Percentiles rank a stretch among this genome's conserved stretches.
phyloP scores from a whole-genome alignment of 192 early-diverging fungal genomes.

The Gonapodya prolifera region DNA sequence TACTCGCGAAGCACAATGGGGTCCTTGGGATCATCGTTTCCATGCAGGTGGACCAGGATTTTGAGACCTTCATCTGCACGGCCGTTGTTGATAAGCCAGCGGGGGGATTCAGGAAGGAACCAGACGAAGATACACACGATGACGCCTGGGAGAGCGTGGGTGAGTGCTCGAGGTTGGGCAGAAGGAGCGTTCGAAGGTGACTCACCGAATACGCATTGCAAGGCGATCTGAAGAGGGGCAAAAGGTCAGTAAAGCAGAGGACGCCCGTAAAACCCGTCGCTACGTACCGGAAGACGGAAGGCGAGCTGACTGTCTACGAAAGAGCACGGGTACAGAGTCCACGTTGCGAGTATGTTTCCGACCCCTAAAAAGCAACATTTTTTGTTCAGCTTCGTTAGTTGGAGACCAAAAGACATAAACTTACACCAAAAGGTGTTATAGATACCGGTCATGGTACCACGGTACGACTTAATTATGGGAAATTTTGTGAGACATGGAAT shows the following conservation, averaged over 20 bases:
- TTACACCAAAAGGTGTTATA: constrained; percentile 29
- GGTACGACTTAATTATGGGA: constrained; percentile 8
- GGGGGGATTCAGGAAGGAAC: constrained; percentile 56
- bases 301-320: too few relatives aligned
- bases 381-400: constrained; percentile 10
- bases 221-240: constrained; percentile 45
- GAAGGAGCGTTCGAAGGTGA: constrained; percentile 9
- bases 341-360: too few relatives aligned
- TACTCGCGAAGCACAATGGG: constrained; percentile 31
- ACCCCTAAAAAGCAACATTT: not conserved
- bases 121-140: constrained; percentile 8
- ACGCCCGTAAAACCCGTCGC: too few relatives aligned
- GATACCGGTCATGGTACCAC: constrained; percentile 16
- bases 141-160: constrained; percentile 23
- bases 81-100: constrained; percentile 65
- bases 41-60: constrained; percentile 56
- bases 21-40: constrained; percentile 27
- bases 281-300: too few relatives aligned
- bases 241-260: too few relatives aligned
- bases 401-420: constrained; percentile 13
- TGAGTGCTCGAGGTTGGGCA: constrained; percentile 14
- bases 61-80: constrained; percentile 51
- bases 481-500: too few relatives aligned
- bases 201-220: constrained; percentile 2
- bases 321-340: too few relatives aligned